A percentile compares a stretch with the other conserved stretches of the same genome.
These are phyloP conservation scores for Halophytophthora batemanensis DNA, from an alignment of 352 stramenopile genomes.

Conservation along the genomic window DNA sequence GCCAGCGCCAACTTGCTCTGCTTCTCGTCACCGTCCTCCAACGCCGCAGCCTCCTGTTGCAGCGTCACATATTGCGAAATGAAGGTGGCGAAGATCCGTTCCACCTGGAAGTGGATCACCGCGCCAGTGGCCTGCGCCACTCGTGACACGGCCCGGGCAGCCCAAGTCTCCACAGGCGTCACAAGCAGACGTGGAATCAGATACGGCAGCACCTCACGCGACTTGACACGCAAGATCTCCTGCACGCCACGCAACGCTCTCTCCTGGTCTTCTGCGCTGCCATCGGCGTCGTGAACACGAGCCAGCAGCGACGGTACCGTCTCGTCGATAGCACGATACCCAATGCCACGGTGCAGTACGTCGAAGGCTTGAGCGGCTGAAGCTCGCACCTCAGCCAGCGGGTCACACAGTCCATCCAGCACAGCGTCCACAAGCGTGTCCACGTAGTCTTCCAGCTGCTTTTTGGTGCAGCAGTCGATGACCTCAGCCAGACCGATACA, in stretches of 20 bases:
- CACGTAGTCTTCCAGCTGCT: slow-evolving; percentile 96
- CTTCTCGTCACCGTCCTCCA: slow-evolving; percentile 13
- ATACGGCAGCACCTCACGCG: slow-evolving; percentile 96
- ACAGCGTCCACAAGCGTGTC: slow-evolving; percentile 96
- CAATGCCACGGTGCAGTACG: slow-evolving; percentile 95
- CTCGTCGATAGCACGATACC: slow-evolving; percentile 95
- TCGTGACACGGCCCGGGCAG: slow-evolving; percentile 89
- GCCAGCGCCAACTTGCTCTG: slow-evolving; percentile 37
- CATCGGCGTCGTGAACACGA: slow-evolving; percentile 74
- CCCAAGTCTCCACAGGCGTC: slow-evolving; percentile 86
- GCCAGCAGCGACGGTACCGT: slow-evolving; percentile 96
- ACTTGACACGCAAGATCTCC: slow-evolving; percentile 96
- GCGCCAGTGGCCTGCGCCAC: slow-evolving; percentile 92
- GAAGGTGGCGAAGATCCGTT: slow-evolving; percentile 90
- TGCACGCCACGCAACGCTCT: slow-evolving; percentile 96
- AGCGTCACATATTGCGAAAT: slow-evolving; percentile 69
- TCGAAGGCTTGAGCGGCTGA: slow-evolving; percentile 97
- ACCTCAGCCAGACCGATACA: slow-evolving; percentile 98
- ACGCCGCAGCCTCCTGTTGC: slow-evolving; percentile 21
- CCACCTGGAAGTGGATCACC: slow-evolving; percentile 96
- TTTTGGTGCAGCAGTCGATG: slow-evolving; percentile 95
- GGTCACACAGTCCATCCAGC: slow-evolving; percentile 97
- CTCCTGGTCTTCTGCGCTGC: slow-evolving; percentile 53
- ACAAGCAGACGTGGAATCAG: slow-evolving; percentile 95
- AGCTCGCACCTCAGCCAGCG: slow-evolving; percentile 81